These are phyloP conservation scores for Cokeromyces recurvatus DNA, from an alignment of 371 early-diverging fungal genomes.

Conservation along the genomic window DNA sequence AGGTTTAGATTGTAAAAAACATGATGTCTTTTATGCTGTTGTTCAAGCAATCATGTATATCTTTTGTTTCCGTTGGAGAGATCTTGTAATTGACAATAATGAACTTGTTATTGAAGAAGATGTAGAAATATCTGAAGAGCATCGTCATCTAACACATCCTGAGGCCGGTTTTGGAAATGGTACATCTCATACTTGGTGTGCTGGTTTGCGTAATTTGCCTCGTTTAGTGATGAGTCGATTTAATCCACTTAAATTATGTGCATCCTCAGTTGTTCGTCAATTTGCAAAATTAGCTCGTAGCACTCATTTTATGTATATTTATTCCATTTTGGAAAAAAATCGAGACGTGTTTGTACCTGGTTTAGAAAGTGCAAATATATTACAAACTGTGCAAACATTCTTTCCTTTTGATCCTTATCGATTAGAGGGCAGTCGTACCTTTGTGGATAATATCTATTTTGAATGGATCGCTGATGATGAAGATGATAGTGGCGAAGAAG, in stretches of 20 bases:
- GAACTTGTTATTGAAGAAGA: slow-evolving; percentile 11
- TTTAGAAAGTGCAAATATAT: slow-evolving; percentile 21
- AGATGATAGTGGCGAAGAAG: slow-evolving; percentile 47
- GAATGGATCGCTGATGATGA: slow-evolving; percentile 64
- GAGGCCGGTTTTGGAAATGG: slow-evolving; percentile 19
- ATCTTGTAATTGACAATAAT: slow-evolving; percentile 51
- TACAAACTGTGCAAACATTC: slow-evolving; percentile 68
- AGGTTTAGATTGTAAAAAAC: slow-evolving; percentile 50
- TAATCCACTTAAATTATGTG: slow-evolving; percentile 81
- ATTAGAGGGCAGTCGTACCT: slow-evolving; percentile 60
- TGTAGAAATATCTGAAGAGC: slow-evolving; percentile 11
- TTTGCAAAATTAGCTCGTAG: slow-evolving; percentile 78
- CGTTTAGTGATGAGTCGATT: slow-evolving; percentile 78
- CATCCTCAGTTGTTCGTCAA: slow-evolving; percentile 75
- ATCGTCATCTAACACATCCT: slow-evolving; percentile 13
- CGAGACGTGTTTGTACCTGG: slow-evolving; percentile 44
- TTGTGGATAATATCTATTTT: slow-evolving; percentile 59
- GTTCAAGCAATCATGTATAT: slow-evolving; percentile 89
- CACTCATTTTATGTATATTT: slow-evolving; percentile 83
- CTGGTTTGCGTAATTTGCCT: slow-evolving; percentile 53
- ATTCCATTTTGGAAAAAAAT: slow-evolving; percentile 70
- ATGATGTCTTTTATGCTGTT: slow-evolving; percentile 82
- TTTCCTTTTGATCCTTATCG: slow-evolving; percentile 95
- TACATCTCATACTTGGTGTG: slow-evolving; percentile 34
- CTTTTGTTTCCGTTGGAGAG: slow-evolving; percentile 92